A percentile compares a stretch with the other conserved stretches of the same genome.
phyloP scores from a whole-genome alignment of 2,329 filamentous ascomycete species.

The Dothideomycetes sp. region DNA sequence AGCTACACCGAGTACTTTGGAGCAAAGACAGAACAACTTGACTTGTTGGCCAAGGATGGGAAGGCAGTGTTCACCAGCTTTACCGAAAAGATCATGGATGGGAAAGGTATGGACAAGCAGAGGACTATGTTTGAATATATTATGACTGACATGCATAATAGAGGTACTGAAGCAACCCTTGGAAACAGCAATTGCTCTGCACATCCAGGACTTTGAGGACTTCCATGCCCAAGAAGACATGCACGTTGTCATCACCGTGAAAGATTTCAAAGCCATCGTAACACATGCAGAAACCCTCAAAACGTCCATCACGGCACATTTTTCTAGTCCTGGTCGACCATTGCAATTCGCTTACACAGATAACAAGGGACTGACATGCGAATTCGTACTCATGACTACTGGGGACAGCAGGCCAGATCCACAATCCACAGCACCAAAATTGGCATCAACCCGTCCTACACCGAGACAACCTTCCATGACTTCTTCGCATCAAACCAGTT shows the following conservation, averaged over 20 bases:
- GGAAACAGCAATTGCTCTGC: slow-evolving; percentile 68
- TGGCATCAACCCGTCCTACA: slow-evolving; percentile 30
- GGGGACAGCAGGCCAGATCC: slow-evolving; percentile 46
- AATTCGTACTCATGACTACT: slow-evolving; percentile 76
- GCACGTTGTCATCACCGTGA: slow-evolving; percentile 72
- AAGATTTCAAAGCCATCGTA: slow-evolving; percentile 72
- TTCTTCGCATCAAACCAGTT: slow-evolving; percentile 23
- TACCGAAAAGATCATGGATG: slow-evolving; percentile 66
- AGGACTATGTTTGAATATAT: neutral
- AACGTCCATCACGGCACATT: slow-evolving; percentile 57
- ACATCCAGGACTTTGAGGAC: slow-evolving; percentile 66
- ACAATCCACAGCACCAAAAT: slow-evolving; percentile 25
- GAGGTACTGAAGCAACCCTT: slow-evolving; percentile 72
- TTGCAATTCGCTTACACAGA: slow-evolving; percentile 61
- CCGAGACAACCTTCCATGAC: slow-evolving; percentile 18
- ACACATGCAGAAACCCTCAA: slow-evolving; percentile 63
- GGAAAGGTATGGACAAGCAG: slow-evolving; percentile 47
- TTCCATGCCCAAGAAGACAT: slow-evolving; percentile 66
- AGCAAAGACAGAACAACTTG: slow-evolving; percentile 69
- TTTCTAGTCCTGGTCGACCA: slow-evolving; percentile 62
- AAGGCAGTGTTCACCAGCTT: slow-evolving; percentile 70
- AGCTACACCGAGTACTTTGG: slow-evolving; percentile 76
- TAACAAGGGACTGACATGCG: slow-evolving; percentile 58
- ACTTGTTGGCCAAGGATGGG: slow-evolving; percentile 63
- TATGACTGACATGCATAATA: slow-evolving; percentile 24